These are phyloP conservation scores for Dactylorhiza incarnata DNA, from an alignment of 106 monocot species.

Conservation along the genomic window DNA sequence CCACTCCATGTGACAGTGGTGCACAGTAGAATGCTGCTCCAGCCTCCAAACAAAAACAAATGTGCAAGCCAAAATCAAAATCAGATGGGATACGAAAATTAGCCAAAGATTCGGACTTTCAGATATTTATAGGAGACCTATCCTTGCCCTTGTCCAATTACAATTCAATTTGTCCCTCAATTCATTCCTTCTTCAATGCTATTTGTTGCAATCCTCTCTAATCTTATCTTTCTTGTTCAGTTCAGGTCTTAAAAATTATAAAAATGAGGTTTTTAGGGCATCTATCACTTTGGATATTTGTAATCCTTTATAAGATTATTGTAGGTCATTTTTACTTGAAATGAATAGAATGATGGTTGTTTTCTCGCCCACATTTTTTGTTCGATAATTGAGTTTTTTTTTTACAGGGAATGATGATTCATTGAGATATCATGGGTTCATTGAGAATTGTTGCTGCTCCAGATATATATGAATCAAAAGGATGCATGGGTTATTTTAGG, in stretches of 20 bases:
- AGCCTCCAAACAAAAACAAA: too few relatives aligned
- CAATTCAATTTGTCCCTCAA: too few relatives aligned
- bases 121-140: too few relatives aligned
- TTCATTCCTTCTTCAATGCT: too few relatives aligned
- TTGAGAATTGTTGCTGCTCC: conserved; percentile 29
- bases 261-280: background rate
- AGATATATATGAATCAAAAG: conserved; percentile 39
- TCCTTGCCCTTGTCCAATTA: too few relatives aligned
- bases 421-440: conserved; percentile 39
- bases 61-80: too few relatives aligned
- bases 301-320: background rate
- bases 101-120: too few relatives aligned
- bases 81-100: too few relatives aligned
- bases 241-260: background rate
- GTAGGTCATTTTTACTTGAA: background rate
- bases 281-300: background rate
- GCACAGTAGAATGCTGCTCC: too few relatives aligned
- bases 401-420: background rate
- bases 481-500: conserved; percentile 9
- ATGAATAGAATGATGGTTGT: background rate
- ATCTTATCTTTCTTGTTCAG: too few relatives aligned
- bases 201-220: too few relatives aligned
- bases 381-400: background rate
- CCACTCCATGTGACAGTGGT: too few relatives aligned
- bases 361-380: background rate